Evolutionary conservation across 2,329 filamentous ascomycete species (phyloP), one percentile per base, ranked within the genome.

Genomic region (Penicillium sp.): DNA sequence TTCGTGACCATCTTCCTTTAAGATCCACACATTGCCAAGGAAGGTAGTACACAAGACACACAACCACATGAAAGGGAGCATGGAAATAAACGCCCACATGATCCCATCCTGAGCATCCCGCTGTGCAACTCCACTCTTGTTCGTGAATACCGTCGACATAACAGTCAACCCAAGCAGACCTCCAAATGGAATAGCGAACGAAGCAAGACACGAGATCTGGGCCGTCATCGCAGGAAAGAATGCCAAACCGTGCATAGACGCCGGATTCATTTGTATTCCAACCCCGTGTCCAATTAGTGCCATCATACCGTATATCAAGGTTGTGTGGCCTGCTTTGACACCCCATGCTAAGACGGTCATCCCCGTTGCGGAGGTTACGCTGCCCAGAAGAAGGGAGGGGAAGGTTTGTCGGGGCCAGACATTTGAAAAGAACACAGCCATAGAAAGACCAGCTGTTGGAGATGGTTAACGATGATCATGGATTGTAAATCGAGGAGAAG

Each of bases 261-360:
- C 75, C 3, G 82, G 82, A 78, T 86, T 87, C 60, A 85, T 78
- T n/a, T 82, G 75, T 11, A 86, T 65, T 0, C 83, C 84, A 0
- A 80, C 82, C 0, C 85, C 84, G 0, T 75, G 76, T 1, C 84
- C 84, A 0, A 81, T 76, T 1, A 88, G 64, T 0, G 77, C 82
- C 72, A 88, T 82, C 77, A 87, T 86, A 22, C 79, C 83, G 56
- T 81, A 85, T 18, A 87, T 77, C 7, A 80, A 65, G 0, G 71
- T 63, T 0, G 71, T 67, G 41, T 80, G 67, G 34, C 49, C 7
- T 13, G 22, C 14, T 0, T 43, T 14, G 4, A 43, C 41, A 6
- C 41, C 31, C 41, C 41, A 43, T 8, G 41, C 41, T 8, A 43
- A 5, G 3, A 43, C 31, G 0, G 41, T 43, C 41, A 43, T 36